Percentiles rank a stretch among this genome's conserved stretches.
These are phyloP conservation scores for Wickerhamiella alocasiicola DNA, from an alignment of 805 yeast genomes.

Conservation along the genomic window DNA sequence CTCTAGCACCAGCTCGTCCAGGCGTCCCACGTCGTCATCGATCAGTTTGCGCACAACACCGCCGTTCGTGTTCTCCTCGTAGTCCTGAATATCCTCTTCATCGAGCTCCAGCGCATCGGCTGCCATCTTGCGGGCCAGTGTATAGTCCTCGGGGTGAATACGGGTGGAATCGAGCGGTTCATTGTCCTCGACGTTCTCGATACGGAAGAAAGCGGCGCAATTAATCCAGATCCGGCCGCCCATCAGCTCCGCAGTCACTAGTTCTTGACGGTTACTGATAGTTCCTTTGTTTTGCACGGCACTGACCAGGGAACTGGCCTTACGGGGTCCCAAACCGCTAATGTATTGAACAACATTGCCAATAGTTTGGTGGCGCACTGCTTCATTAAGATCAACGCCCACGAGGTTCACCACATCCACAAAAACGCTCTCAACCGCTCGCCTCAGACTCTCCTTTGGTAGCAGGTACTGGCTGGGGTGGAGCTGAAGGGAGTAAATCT, in stretches of 20 bases:
- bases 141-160: constrained; percentile 96
- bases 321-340: constrained; percentile 92
- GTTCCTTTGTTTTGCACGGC: constrained; percentile 64
- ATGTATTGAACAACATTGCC: constrained; percentile 65
- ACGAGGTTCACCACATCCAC: constrained; percentile 85
- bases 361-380: constrained; percentile 60
- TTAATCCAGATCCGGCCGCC: constrained; percentile 77
- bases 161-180: constrained; percentile 88
- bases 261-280: constrained; percentile 57
- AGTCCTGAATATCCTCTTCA: constrained; percentile 77
- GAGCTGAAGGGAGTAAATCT: constrained; percentile 47
- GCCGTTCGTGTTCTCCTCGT: constrained; percentile 53
- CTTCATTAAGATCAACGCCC: constrained; percentile 88
- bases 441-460: constrained; percentile 46
- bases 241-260: constrained; percentile 67
- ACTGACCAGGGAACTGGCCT: constrained; percentile 75
- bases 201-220: constrained; percentile 78
- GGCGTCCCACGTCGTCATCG: constrained; percentile 48
- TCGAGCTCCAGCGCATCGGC: constrained; percentile 94
- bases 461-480: constrained; percentile 64
- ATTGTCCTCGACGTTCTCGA: constrained; percentile 44
- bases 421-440: constrained; percentile 64
- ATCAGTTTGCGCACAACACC: constrained; percentile 66
- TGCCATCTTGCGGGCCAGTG: constrained; percentile 91
- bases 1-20: constrained; percentile 77